phyloP scores from a whole-genome alignment of 129 eudicot genomes.

The Lactuca saligna region DNA sequence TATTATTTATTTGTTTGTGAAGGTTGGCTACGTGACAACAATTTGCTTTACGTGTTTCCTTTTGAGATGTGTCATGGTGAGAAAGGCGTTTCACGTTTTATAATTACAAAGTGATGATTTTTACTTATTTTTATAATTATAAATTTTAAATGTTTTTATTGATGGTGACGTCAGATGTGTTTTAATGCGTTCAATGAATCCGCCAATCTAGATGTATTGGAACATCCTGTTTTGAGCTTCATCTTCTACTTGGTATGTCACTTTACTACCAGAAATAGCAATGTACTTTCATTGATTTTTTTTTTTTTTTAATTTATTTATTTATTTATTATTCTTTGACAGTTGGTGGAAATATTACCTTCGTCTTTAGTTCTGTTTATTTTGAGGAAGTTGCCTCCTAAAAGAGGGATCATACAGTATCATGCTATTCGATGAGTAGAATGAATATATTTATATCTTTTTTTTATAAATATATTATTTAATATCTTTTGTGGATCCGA shows the following conservation, averaged over 20 bases:
- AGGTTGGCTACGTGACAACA: slow-evolving; percentile 96
- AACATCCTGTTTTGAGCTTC: slow-evolving; percentile 78
- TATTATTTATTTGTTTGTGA: slow-evolving; percentile 13
- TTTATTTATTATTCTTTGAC: background rate
- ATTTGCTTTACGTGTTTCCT: slow-evolving; percentile 86
- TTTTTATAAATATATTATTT: too few relatives aligned
- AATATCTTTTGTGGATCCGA: too few relatives aligned
- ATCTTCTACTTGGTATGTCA: slow-evolving; percentile 66
- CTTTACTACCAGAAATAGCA: background rate
- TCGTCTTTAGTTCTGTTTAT: slow-evolving; percentile 75
- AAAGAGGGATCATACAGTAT: slow-evolving; percentile 78
- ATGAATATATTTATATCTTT: background rate
- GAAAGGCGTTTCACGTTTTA: slow-evolving; percentile 18
- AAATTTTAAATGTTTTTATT: background rate
- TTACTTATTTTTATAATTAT: background rate
- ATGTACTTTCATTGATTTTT: background rate
- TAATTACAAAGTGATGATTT: background rate
- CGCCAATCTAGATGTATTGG: slow-evolving; percentile 77
- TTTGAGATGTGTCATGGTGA: slow-evolving; percentile 86
- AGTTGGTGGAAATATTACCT: slow-evolving; percentile 92
- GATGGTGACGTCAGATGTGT: slow-evolving; percentile 59
- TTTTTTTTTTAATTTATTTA: background rate
- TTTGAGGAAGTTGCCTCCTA: slow-evolving; percentile 91
- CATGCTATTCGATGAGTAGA: slow-evolving; percentile 63
- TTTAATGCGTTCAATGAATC: slow-evolving; percentile 71